Conservation (phyloP, 371 early-diverging fungal species). For the Rhizopus delemar region DNA sequence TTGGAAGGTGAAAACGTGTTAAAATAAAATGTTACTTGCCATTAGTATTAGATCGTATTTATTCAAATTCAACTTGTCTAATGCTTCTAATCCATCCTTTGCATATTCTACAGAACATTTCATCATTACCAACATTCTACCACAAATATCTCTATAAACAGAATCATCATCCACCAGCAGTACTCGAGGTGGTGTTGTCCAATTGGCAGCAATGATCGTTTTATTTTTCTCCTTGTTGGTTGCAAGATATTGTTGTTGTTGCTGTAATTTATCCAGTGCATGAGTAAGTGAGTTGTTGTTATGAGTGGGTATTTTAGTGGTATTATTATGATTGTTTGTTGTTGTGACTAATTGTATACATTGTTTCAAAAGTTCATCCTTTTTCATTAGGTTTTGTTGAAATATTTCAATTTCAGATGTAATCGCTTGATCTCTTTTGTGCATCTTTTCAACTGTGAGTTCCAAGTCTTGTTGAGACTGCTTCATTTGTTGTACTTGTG, state of each 20-base stretch:
- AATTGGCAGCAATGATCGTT: slow-evolving; percentile 31
- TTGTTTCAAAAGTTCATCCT: slow-evolving; percentile 65
- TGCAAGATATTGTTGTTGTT: slow-evolving; percentile 6
- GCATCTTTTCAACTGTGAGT: slow-evolving; percentile 43
- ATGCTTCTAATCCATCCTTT: slow-evolving; percentile 73
- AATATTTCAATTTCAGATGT: slow-evolving; percentile 61
- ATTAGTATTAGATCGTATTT: slow-evolving; percentile 81
- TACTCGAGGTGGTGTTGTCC: slow-evolving; percentile 72
- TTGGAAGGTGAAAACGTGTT: too few relatives aligned
- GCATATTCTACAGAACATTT: slow-evolving; percentile 76
- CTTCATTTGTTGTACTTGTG: slow-evolving; percentile 47
- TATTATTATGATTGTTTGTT: slow-evolving; percentile 5
- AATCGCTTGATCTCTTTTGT: slow-evolving; percentile 56
- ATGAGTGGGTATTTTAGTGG: not conserved
- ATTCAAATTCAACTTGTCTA: slow-evolving; percentile 60
- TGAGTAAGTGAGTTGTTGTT: not conserved
- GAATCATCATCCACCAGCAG: slow-evolving; percentile 80
- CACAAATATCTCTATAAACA: slow-evolving; percentile 64
- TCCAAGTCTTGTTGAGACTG: slow-evolving; percentile 41
- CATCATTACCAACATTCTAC: slow-evolving; percentile 64
- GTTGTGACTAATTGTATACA: slow-evolving; percentile 50
- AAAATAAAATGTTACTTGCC: slow-evolving; percentile 42
- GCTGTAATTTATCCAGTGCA: slow-evolving; percentile 6
- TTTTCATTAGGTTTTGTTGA: slow-evolving; percentile 60
- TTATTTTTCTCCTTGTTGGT: slow-evolving; percentile 18